Evolutionary conservation across 2,329 filamentous ascomycete species (phyloP).

Genomic region (Neofusicoccum laricinum): DNA sequence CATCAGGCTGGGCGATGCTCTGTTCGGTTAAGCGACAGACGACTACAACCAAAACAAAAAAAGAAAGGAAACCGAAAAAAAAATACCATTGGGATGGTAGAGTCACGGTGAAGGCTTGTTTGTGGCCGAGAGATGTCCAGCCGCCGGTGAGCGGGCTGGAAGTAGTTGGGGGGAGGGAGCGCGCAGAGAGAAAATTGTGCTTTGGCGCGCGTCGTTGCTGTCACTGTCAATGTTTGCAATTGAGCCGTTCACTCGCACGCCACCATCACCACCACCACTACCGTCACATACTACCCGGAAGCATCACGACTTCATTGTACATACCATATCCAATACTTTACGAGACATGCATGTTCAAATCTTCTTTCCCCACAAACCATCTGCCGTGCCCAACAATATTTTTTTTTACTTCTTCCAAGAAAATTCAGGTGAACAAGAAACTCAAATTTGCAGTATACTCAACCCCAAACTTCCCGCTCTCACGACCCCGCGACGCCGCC

Average conservation of each 20-base stretch:
- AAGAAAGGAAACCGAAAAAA: neutral
- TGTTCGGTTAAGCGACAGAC: slow-evolving; percentile 31
- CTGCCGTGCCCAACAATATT: too few species aligned
- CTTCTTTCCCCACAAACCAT: too few species aligned
- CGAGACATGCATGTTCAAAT: neutral
- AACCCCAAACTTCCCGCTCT: too few species aligned
- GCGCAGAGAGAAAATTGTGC: neutral
- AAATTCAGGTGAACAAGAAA: too few species aligned
- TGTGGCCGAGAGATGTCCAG: neutral
- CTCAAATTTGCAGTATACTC: too few species aligned
- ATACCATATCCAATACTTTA: neutral
- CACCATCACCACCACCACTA: too few species aligned
- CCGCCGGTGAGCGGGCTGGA: too few species aligned
- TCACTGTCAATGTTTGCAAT: neutral
- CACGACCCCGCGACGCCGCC: too few species aligned
- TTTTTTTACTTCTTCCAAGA: too few species aligned
- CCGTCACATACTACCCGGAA: neutral
- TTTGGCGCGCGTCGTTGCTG: neutral
- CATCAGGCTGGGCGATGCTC: slow-evolving; percentile 49
- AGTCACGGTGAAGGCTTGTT: neutral
- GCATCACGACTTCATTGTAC: neutral
- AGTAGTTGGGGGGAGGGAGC: too few species aligned
- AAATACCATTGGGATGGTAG: neutral
- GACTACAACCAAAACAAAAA: neutral
- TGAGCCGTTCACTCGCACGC: neutral